Percentiles rank a stretch among this genome's conserved stretches.
Conservation (phyloP, 257 asterid genomes). For the Petunia secreta region DNA sequence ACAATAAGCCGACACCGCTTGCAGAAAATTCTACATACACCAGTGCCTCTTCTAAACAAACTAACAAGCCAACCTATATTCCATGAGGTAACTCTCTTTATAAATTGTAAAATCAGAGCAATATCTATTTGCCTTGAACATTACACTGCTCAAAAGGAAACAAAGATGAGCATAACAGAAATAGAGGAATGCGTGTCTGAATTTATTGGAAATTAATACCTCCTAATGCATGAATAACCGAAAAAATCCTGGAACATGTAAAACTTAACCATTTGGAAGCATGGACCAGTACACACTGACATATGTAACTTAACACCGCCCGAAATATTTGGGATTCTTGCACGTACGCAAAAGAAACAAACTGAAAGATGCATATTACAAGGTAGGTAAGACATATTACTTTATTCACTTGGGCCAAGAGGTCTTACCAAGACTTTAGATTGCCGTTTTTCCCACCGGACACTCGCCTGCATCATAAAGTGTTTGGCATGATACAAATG, state of each 20-base stretch:
- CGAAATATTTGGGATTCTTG: background rate
- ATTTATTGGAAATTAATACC: too few species aligned
- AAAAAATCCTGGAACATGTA: background rate
- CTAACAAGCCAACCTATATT: background rate
- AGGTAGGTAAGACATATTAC: background rate
- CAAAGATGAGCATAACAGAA: background rate
- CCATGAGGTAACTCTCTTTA: background rate
- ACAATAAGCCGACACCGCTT: too few species aligned
- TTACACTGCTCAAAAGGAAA: slow-evolving; percentile 6
- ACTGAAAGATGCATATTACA: background rate
- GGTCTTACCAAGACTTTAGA: slow-evolving; percentile 81
- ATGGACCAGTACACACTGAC: background rate
- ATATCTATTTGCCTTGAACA: background rate
- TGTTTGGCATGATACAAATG: background rate
- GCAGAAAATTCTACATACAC: background rate
- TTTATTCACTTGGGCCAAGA: background rate
- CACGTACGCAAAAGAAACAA: background rate
- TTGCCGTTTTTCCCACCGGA: slow-evolving; percentile 89
- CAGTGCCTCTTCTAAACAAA: background rate
- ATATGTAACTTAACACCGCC: background rate
- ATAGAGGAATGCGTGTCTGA: background rate
- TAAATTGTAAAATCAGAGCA: background rate
- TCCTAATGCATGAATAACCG: background rate
- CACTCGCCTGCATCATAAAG: slow-evolving; percentile 64
- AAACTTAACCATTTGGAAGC: background rate